Evolutionary conservation across 208 protist species (phyloP).

Genomic region (Phytomonas sp.): DNA sequence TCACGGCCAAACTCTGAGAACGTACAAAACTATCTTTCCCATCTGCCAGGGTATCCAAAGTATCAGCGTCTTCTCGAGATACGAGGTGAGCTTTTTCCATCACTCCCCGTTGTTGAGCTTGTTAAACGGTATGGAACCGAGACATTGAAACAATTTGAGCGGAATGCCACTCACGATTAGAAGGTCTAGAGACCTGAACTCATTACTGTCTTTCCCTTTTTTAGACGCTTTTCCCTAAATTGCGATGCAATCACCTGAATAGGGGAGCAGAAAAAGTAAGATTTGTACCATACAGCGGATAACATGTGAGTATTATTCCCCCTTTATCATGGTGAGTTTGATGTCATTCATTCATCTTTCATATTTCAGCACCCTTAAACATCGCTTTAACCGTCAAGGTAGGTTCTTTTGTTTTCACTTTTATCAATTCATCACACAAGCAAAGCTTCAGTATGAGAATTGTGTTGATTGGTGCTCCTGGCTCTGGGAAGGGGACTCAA

Average conservation of each 20-base stretch:
- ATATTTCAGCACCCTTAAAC: not conserved
- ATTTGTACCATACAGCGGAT: not conserved
- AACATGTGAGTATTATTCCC: not conserved
- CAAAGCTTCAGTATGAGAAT: conserved; percentile 58
- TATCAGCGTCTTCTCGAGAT: conserved; percentile 55
- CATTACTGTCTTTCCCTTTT: not conserved
- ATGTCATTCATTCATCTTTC: conserved; percentile 1
- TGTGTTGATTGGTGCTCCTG: conserved; percentile 87
- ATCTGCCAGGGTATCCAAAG: conserved; percentile 41
- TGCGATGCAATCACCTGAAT: not conserved
- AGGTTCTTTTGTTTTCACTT: conserved; percentile 12
- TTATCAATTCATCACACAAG: not conserved
- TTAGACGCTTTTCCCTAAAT: not conserved
- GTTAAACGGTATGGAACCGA: conserved; percentile 58
- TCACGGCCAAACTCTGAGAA: conserved; percentile 13
- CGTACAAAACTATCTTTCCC: not conserved
- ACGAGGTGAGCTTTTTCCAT: conserved; percentile 48
- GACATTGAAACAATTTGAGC: conserved; percentile 14
- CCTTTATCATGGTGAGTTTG: not conserved
- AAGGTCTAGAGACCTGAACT: not conserved
- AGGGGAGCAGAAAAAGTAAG: not conserved
- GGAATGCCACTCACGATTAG: not conserved
- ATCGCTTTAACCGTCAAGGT: not conserved
- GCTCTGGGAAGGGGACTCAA: conserved; percentile 93
- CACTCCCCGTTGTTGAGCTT: conserved; percentile 58